Conservation (phyloP, 441 rosid genomes). For the Populus hybrid region DNA sequence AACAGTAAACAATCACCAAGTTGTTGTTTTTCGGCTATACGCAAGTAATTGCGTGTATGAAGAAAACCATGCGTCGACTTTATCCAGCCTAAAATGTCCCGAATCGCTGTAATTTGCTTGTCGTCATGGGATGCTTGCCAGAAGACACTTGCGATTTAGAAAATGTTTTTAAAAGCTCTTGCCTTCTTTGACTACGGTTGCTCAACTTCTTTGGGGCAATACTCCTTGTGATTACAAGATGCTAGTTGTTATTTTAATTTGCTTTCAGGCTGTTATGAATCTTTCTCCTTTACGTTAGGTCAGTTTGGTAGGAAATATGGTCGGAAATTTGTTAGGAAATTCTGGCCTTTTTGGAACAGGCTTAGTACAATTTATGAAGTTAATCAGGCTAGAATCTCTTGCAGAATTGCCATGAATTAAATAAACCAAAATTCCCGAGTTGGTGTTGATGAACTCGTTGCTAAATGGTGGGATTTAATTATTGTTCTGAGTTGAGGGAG, state of each 20-base stretch:
- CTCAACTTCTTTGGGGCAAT: constrained; percentile 19
- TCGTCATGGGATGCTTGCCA: constrained; percentile 22
- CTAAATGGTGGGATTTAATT: background rate
- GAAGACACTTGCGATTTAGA: constrained; percentile 4
- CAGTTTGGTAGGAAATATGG: constrained; percentile 1
- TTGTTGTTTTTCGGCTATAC: background rate
- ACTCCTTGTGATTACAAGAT: background rate
- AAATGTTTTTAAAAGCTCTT: background rate
- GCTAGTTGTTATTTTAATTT: background rate
- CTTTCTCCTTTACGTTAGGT: constrained; percentile 8
- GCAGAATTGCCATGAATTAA: background rate
- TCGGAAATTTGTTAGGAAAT: constrained; percentile 5
- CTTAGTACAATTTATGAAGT: background rate
- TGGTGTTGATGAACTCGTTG: background rate
- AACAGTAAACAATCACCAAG: background rate
- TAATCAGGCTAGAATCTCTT: background rate
- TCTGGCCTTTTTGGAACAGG: background rate
- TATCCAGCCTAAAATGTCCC: background rate
- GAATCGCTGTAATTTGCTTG: background rate
- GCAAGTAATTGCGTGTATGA: no score
- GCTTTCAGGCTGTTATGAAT: background rate
- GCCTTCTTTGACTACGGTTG: constrained; percentile 2
- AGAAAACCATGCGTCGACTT: no score
- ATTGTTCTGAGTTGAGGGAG: background rate
- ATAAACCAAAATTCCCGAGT: no score